Base-by-base conservation (phyloP, 192 early-diverging fungal species). In the Bifiguratus adelaidae region DNA sequence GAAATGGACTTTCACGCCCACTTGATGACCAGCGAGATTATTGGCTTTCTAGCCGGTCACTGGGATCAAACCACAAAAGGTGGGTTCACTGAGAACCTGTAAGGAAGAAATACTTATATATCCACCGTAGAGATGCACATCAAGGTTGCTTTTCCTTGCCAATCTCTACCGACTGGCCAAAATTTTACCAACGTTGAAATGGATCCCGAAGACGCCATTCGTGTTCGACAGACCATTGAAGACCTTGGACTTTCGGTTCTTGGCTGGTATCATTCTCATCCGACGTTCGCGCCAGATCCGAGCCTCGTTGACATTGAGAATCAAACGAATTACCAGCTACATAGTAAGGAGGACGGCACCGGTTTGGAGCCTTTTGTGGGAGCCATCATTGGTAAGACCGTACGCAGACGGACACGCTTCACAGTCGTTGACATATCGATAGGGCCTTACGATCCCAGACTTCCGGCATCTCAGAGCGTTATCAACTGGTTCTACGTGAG, bases 201-300 rank as follows among this genome's bases (percentile, higher is more conserved):
- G 79, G 87, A 89, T 45, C 90, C 91, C 0, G 82, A 74, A 8
- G 78, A 74, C 30, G 83, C 83, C 20, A 63, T 89, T 44, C 83
- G 82, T 24, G 84, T 82, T 5, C 72, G 86, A 1, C 73, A 82
- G 28, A 62, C 77, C 60, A 88, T 92, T 59, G 73, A 74, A 24
- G 73, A 78, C 15, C 56, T 67, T 4, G 76, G 83, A 7, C 66
- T 95, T 73, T 57, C 67, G 23, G 83, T 95, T 7, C 85, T 95
- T 3, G 92, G 92, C 30, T 95, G 92, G 92, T 95, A 95, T 63
- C 92, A 95, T 63, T 88, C 84, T 18, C 92, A 95, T 57, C 92
- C 92, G 4, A 84, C 83, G 1, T 92, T 92, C 68, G 61, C 71
- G 3, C 89, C 92, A 4, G 83, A 91, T 36, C 92, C 92, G 22